Percentiles rank a stretch among this genome's conserved stretches.
These are phyloP conservation scores for Phragmites australis DNA, from an alignment of 176 grass and related monocot genomes.

Conservation along the genomic window DNA sequence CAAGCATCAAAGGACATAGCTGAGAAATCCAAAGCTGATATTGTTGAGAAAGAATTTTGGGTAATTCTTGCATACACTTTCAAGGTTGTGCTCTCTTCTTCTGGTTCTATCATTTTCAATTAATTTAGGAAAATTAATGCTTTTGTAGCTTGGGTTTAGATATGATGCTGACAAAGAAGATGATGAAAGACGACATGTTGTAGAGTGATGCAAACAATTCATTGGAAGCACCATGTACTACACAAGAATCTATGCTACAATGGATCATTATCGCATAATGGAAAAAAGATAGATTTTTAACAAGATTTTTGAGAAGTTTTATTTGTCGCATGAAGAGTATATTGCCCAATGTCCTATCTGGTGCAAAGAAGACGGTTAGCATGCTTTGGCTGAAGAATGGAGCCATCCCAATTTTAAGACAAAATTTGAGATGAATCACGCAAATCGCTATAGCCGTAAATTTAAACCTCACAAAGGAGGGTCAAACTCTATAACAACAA, in stretches of 20 bases:
- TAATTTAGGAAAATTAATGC: too few species aligned
- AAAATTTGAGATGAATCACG: not conserved
- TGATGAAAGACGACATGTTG: not conserved
- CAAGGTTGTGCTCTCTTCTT: too few species aligned
- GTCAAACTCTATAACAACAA: not conserved
- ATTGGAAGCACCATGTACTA: not conserved
- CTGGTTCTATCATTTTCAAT: not conserved
- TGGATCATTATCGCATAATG: not conserved
- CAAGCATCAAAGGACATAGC: not conserved
- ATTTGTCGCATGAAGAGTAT: not conserved
- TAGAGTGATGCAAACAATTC: not conserved
- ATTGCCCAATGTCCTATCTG: not conserved
- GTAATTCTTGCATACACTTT: not conserved
- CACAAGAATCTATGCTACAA: not conserved
- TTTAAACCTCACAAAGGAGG: conserved; percentile 16
- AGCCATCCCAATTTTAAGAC: not conserved
- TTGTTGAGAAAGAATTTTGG: not conserved
- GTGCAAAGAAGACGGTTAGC: not conserved
- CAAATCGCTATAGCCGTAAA: not conserved
- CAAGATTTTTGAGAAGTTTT: not conserved
- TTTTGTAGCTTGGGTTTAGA: conserved; percentile 1
- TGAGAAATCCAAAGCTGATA: not conserved
- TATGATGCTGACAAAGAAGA: not conserved
- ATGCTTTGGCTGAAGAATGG: not conserved
- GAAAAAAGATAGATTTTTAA: not conserved